Base-by-base conservation (phyloP, 2,329 filamentous ascomycete genomes). In the Penicillium concentricum region DNA sequence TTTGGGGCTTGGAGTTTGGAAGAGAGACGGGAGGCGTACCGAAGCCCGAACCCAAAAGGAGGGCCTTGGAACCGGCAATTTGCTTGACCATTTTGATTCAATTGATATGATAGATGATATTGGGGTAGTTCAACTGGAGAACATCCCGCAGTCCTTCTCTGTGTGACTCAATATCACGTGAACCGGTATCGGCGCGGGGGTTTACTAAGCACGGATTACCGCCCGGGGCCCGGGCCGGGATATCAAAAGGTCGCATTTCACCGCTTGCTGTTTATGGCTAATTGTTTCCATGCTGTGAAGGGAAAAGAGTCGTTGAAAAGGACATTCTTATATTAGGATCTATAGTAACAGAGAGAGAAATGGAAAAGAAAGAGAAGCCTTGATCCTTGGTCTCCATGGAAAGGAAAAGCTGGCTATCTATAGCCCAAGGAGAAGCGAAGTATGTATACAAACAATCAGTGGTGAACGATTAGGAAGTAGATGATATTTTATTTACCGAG, bases 1-100 rank as follows among this genome's bases (percentile, higher is more conserved):
- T 28, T 51, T 34, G 24, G 28, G 48, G 13, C 26, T 52, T 43
- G 41, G 18, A 28, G 10, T 20, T 20, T 30, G 32, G 20, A 26
- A 20, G 34, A 39, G 54, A 52, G 47, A 22, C 9, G 12, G n/a
- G 42, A 26, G 38, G 50, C 67, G 28, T 68, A 74, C 72, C 72
- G 62, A 74, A 74, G 56, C 72, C 72, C 45, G 72, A 74, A 52
- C 72, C 72, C 62, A 74, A 59, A 39, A 74, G 66, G 38, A 74
- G 72, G 60, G 72, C 72, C 65, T 74, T 74, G 47, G 70, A 74
- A 65, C 72, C 72, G 63, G 72, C 70, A 46, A 74, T 59, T 67
- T 69, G 63, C 57, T 71, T 70, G 57, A 63, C 66, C 72, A 74
- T 74, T 58, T 61, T 74, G 69, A 63, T 56, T 61, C 52, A 59